These are phyloP conservation scores for Termitomyces sp. DNA, from an alignment of 768 basidiomycete genomes.

Conservation along the genomic window DNA sequence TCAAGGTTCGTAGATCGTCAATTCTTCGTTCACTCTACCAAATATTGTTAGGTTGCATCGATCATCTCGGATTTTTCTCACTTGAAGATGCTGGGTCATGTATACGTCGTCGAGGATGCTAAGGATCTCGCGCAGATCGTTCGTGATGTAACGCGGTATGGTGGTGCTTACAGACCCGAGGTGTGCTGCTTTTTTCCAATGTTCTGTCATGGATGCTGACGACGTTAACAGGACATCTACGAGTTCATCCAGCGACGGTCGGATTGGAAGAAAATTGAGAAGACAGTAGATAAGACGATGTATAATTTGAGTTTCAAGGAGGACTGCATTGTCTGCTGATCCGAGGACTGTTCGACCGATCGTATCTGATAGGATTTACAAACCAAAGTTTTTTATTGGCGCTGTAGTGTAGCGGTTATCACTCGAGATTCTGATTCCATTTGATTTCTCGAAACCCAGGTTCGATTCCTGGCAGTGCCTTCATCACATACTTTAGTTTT, in stretches of 20 bases:
- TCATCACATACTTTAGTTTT: no score
- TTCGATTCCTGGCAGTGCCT: conserved; percentile 3
- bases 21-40: not conserved
- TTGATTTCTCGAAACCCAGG: not conserved
- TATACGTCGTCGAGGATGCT: conserved; percentile 92
- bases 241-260: conserved; percentile 93
- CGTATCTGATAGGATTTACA: no score
- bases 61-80: conserved; percentile 88
- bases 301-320: conserved; percentile 91
- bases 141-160: conserved; percentile 91
- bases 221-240: conserved; percentile 66
- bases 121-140: conserved; percentile 97
- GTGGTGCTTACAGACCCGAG: conserved; percentile 92
- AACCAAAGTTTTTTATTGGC: not conserved
- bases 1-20: conserved; percentile 50
- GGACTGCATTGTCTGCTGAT: conserved; percentile 62
- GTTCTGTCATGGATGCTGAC: not conserved
- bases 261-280: conserved; percentile 99
- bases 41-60: conserved; percentile 49
- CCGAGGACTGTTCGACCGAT: no score
- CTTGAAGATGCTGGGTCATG: conserved; percentile 95
- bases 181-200: conserved; percentile 31
- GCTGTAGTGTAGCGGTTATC: conserved; percentile 12
- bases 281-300: conserved; percentile 92
- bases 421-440: conserved; percentile 2